A percentile compares a stretch with the other conserved stretches of the same genome.
Evolutionary conservation across 768 basidiomycete genomes (phyloP).

Genomic region (Hirschioporus abietinus): DNA sequence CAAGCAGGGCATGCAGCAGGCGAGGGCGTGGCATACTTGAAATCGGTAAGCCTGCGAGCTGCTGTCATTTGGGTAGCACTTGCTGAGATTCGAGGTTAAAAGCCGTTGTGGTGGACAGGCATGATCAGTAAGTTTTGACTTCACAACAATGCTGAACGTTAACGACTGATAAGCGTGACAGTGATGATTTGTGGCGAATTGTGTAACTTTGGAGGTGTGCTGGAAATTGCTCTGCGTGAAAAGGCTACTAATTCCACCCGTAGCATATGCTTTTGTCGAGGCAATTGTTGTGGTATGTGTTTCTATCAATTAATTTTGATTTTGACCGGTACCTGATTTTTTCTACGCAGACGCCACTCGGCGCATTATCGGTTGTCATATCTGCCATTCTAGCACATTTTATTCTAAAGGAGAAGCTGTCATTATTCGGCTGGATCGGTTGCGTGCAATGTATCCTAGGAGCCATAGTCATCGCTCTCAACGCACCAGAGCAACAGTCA

Average conservation of each 20-base stretch:
- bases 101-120: conserved; percentile 48
- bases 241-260: conserved; percentile 3
- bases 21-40: conserved; percentile 27
- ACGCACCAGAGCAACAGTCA: conserved; percentile 26
- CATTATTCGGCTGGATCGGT: conserved; percentile 45
- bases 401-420: conserved; percentile 41
- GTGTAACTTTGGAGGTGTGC: conserved; percentile 79
- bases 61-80: neutral
- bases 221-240: conserved; percentile 14
- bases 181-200: conserved; percentile 92
- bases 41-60: conserved; percentile 21
- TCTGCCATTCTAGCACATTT: conserved; percentile 40
- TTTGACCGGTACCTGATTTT: neutral
- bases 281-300: conserved; percentile 85
- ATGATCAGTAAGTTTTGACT: conserved; percentile 30
- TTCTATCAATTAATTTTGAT: conserved; percentile 1
- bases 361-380: conserved; percentile 43
- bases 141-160: neutral
- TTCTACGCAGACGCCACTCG: conserved; percentile 20
- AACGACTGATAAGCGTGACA: conserved; percentile 18
- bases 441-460: conserved; percentile 29
- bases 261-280: conserved; percentile 85
- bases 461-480: conserved; percentile 36
- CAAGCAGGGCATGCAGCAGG: conserved; percentile 26
- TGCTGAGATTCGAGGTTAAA: neutral